These are phyloP conservation scores for Xylariaceae sp. DNA, from an alignment of 2,329 filamentous ascomycete genomes.

Conservation along the genomic window DNA sequence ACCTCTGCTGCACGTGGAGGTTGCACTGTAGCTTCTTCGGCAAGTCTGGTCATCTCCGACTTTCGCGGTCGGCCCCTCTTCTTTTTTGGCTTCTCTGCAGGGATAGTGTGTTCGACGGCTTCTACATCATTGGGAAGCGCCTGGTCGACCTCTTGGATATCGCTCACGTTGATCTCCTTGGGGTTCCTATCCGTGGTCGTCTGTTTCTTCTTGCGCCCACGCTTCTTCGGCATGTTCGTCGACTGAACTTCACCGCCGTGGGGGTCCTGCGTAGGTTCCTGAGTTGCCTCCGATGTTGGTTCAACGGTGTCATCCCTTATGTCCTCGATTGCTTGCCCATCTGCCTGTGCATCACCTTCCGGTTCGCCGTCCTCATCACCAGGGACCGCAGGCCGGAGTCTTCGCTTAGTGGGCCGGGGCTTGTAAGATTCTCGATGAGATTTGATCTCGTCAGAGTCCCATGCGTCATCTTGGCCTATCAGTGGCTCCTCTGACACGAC, in stretches of 20 bases:
- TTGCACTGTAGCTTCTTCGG: constrained; percentile 2
- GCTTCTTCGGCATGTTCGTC: constrained; percentile 19
- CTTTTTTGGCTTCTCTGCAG: constrained; percentile 20
- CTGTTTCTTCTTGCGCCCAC: constrained; percentile 25
- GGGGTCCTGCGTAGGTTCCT: no score
- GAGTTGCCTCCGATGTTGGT: no score
- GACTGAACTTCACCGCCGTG: no score
- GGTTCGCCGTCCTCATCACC: constrained; percentile 2
- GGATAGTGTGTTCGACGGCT: constrained; percentile 6
- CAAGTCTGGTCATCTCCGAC: constrained; percentile 12
- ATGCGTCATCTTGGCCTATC: constrained; percentile 15
- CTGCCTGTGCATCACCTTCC: background rate
- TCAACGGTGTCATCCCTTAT: no score
- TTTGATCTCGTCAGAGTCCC: constrained; percentile 8
- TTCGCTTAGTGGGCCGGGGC: constrained; percentile 14
- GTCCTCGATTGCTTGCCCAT: no score
- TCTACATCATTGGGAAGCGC: constrained; percentile 6
- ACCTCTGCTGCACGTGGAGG: constrained; percentile 4
- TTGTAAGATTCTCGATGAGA: constrained; percentile 11
- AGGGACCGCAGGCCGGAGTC: constrained; percentile 4
- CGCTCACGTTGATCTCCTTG: constrained; percentile 3
- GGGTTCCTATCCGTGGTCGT: background rate
- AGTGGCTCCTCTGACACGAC: no score
- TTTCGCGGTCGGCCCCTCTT: constrained; percentile 24
- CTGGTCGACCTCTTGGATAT: constrained; percentile 1